These are phyloP conservation scores for Silene latifolia DNA, from an alignment of 148 eudicot species.

Conservation along the genomic window DNA sequence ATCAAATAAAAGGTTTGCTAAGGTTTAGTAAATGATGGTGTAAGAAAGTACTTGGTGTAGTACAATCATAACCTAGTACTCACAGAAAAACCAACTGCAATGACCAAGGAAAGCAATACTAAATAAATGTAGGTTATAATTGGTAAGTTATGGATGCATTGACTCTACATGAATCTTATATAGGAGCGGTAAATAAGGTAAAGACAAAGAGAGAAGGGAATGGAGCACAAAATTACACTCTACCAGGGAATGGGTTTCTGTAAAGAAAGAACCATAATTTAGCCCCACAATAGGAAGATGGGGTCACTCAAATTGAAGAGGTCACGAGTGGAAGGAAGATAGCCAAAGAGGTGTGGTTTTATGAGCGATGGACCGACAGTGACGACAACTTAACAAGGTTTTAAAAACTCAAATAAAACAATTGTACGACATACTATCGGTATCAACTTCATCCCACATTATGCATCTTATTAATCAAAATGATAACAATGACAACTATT, in stretches of 20 bases:
- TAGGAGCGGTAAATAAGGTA: slow-evolving; percentile 19
- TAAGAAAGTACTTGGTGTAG: background rate
- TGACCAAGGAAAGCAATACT: slow-evolving; percentile 22
- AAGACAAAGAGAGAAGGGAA: slow-evolving; percentile 13
- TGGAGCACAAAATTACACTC: slow-evolving; percentile 27
- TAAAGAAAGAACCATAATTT: slow-evolving; percentile 12
- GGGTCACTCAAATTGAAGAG: slow-evolving; percentile 1
- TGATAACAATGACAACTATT: too few species aligned
- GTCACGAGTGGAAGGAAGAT: slow-evolving; percentile 32
- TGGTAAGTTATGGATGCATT: slow-evolving; percentile 15
- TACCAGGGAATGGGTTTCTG: slow-evolving; percentile 28
- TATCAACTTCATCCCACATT: too few species aligned
- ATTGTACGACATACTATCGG: too few species aligned
- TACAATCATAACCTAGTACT: background rate
- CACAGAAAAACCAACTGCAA: slow-evolving; percentile 19
- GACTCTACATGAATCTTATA: slow-evolving; percentile 14
- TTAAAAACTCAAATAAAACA: too few species aligned
- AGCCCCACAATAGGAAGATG: slow-evolving; percentile 32
- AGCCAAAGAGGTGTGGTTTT: slow-evolving; percentile 27
- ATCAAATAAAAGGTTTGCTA: slow-evolving; percentile 17
- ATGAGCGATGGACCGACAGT: slow-evolving; percentile 34
- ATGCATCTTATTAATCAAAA: too few species aligned
- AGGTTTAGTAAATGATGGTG: slow-evolving; percentile 8
- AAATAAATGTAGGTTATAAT: slow-evolving; percentile 13
- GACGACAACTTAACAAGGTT: slow-evolving; percentile 38